These are phyloP conservation scores for Plasmopara muralis DNA, from an alignment of 352 stramenopile species.

Conservation along the genomic window DNA sequence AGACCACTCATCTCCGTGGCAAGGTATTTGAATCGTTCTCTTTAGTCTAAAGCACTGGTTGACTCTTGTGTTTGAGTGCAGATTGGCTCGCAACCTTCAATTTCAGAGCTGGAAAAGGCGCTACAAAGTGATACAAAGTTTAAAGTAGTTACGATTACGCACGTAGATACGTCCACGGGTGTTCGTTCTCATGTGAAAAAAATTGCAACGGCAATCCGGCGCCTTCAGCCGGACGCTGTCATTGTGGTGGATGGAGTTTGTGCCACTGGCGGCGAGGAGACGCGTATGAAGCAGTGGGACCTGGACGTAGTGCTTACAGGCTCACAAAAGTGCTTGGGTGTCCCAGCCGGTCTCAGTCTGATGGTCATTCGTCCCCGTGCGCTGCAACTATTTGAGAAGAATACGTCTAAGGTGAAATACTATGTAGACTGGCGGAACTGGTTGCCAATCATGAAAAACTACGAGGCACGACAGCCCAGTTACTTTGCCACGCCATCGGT, in stretches of 20 bases:
- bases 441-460: conserved; percentile 82
- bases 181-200: conserved; percentile 56
- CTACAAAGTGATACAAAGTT: conserved; percentile 37
- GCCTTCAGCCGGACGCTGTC: conserved; percentile 51
- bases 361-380: conserved; percentile 63
- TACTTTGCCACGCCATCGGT: conserved; percentile 78
- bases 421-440: conserved; percentile 78
- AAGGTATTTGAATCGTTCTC: conserved; percentile 15
- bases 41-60: background rate
- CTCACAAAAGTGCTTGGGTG: conserved; percentile 72
- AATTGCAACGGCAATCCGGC: conserved; percentile 46
- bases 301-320: conserved; percentile 71
- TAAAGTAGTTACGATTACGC: conserved; percentile 70
- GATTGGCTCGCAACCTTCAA: conserved; percentile 47
- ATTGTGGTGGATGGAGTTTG: conserved; percentile 70
- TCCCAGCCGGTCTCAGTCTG: conserved; percentile 60
- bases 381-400: conserved; percentile 55
- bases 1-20: conserved; percentile 47
- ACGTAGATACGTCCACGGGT: conserved; percentile 74
- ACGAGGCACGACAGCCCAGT: conserved; percentile 62
- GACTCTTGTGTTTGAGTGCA: conserved; percentile 10
- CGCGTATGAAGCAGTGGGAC: conserved; percentile 78
- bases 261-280: conserved; percentile 60
- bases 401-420: conserved; percentile 49
- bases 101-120: conserved; percentile 38